Base-by-base conservation (phyloP, 305 asterid genomes). In the Fraxinus greggii region DNA sequence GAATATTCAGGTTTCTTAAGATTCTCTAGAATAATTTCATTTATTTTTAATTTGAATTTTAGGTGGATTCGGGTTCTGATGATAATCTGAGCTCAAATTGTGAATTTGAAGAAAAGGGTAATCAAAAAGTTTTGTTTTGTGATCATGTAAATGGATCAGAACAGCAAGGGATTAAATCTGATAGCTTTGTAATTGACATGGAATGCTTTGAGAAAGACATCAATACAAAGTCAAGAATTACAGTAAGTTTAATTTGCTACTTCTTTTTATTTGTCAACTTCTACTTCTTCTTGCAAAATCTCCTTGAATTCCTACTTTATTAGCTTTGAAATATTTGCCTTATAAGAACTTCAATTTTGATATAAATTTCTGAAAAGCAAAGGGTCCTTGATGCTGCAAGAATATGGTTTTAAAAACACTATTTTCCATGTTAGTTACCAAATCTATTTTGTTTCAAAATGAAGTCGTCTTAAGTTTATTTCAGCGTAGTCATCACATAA, bases 141-240 rank as follows among this genome's bases (percentile, higher is more conserved):
- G 56, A 88, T 82, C 83, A 84, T 65, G 79, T 79, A 3, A 86
- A 89, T 35, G 87, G 83, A 54, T 73, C 80, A 59, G 86, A 86
- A n/a, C 79, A 83, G 40, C 75, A 84, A 0, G 45, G 5, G 74
- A 36, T 72, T 51, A 83, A 87, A 79, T 59, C 92, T 19, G 95
- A 92, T 28, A 87, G 92, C 82, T 90, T 92, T 84, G 90, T 89
- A 76, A 87, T 94, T 75, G 98, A 95, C 75, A 91, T 95, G 89
- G 95, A 90, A 59, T 87, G 91, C 0, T 86, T 93, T 19, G 93
- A 92, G 78, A 93, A 85, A 75, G 95, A 91, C 32, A 67, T 76
- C 0, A 88, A 76, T 59, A 80, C 87, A 65, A 89, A 90, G 85
- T 90, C 98, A 79, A 91, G 92, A 86, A 85, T 87, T 76, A 85